Conservation (phyloP, 176 grass and related monocot genomes). For the Chrysopogon serrulatus region DNA sequence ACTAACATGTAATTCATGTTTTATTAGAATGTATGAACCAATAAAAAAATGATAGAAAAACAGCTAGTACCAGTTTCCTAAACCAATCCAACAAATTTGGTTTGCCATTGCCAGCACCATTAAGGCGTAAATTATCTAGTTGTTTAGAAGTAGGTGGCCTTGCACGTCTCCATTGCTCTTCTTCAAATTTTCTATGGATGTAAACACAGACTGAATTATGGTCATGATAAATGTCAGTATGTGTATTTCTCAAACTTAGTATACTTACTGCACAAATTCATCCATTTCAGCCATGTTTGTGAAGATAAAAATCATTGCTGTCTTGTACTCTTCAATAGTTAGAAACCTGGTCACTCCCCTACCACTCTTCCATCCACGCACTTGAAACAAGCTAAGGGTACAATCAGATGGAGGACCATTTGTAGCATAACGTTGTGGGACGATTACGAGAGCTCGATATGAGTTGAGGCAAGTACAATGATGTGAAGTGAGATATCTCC, state of each 20-base stretch:
- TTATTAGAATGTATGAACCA: too few relatives aligned
- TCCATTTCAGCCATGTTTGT: conserved; percentile 9
- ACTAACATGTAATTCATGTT: not conserved
- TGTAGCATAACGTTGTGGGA: not conserved
- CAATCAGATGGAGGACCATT: not conserved
- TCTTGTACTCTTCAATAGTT: not conserved
- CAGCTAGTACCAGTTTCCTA: not conserved
- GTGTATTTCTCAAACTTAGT: not conserved
- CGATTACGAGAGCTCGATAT: not conserved
- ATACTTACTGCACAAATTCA: not conserved
- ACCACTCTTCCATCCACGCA: not conserved
- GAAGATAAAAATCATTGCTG: not conserved
- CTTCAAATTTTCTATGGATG: not conserved
- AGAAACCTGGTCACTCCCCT: not conserved
- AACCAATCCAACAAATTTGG: conserved; percentile 14
- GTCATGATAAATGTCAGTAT: not conserved
- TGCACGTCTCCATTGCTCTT: not conserved
- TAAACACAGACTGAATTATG: not conserved
- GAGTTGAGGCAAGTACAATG: not conserved
- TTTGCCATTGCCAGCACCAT: not conserved
- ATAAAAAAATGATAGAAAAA: too few relatives aligned
- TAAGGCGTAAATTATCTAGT: not conserved
- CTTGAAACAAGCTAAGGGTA: not conserved
- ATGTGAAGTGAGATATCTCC: not conserved
- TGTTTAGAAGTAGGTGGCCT: not conserved